A percentile compares a stretch with the other conserved stretches of the same genome.
Evolutionary conservation across 306 rosid genomes (phyloP).

Genomic region (Canavalia ensiformis): DNA sequence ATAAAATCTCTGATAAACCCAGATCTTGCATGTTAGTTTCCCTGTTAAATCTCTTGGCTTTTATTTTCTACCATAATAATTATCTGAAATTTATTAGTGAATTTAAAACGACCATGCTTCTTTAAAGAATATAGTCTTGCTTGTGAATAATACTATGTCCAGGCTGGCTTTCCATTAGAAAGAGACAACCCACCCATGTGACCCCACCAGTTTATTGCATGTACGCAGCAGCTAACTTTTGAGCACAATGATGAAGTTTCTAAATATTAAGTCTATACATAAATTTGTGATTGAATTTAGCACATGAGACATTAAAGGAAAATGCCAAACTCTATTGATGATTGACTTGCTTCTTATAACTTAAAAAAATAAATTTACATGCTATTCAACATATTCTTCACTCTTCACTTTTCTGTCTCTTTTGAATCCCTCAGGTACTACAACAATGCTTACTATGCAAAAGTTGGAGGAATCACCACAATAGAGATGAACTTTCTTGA

Average conservation of each 20-base stretch:
- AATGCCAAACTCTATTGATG: not conserved
- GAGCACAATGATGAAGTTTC: constrained; percentile 37
- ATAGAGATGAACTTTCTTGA: constrained; percentile 93
- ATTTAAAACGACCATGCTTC: constrained; percentile 46
- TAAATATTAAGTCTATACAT: not conserved
- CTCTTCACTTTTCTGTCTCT: not conserved
- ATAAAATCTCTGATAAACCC: constrained; percentile 1
- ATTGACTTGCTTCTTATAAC: constrained; percentile 16
- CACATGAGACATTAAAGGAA: constrained; percentile 7
- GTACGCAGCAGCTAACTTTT: constrained; percentile 41
- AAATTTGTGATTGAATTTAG: constrained; percentile 30
- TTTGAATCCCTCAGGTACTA: constrained; percentile 69
- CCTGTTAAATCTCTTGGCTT: constrained; percentile 26
- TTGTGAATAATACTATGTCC: constrained; percentile 53
- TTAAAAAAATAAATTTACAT: not conserved
- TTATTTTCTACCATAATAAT: constrained; percentile 6
- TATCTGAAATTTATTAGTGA: constrained; percentile 27
- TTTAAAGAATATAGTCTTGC: constrained; percentile 43
- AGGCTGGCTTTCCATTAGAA: constrained; percentile 56
- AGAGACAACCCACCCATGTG: constrained; percentile 60
- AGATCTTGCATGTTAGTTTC: constrained; percentile 42
- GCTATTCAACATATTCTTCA: not conserved
- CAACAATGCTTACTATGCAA: constrained; percentile 97
- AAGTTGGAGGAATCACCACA: constrained; percentile 96
- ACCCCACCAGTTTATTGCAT: constrained; percentile 45